Conservation (phyloP, 306 rosid genomes). For the Quercus berberidifolia region DNA sequence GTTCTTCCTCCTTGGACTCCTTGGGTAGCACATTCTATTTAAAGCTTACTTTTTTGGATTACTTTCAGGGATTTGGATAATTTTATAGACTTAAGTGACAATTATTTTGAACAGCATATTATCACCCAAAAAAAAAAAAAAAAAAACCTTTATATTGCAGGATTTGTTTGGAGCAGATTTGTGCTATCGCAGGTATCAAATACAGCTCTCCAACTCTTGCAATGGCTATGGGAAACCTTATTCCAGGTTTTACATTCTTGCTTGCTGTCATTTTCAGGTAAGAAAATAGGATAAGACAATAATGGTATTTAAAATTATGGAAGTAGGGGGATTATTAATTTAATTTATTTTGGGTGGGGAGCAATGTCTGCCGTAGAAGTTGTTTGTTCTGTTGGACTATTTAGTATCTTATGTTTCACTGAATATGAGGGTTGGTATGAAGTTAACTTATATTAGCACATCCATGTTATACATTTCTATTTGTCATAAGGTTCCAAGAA, state of each 20-base stretch:
- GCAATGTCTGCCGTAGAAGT: too few species aligned
- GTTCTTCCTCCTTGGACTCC: constrained; percentile 46
- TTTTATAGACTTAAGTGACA: constrained; percentile 49
- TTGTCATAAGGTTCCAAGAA: too few species aligned
- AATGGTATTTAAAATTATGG: neutral
- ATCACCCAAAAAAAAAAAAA: too few species aligned
- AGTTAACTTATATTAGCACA: too few species aligned
- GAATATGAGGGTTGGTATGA: too few species aligned
- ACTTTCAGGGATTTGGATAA: constrained; percentile 56
- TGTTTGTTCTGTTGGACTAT: too few species aligned
- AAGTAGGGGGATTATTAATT: neutral
- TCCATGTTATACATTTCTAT: too few species aligned
- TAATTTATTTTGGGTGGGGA: too few species aligned
- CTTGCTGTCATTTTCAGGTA: constrained; percentile 47
- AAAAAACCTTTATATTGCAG: constrained; percentile 14
- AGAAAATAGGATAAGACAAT: too few species aligned
- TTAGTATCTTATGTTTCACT: too few species aligned
- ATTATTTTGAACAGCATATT: neutral
- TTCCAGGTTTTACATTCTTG: constrained; percentile 45
- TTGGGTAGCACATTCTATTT: constrained; percentile 24
- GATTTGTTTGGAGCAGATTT: constrained; percentile 31
- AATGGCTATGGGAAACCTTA: constrained; percentile 38
- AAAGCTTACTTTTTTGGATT: too few species aligned
- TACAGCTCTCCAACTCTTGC: constrained; percentile 54
- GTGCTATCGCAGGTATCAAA: constrained; percentile 30